These are phyloP conservation scores for Aurantiochytrium sp. DNA, from an alignment of 108 stramenopile genomes.

Conservation along the genomic window DNA sequence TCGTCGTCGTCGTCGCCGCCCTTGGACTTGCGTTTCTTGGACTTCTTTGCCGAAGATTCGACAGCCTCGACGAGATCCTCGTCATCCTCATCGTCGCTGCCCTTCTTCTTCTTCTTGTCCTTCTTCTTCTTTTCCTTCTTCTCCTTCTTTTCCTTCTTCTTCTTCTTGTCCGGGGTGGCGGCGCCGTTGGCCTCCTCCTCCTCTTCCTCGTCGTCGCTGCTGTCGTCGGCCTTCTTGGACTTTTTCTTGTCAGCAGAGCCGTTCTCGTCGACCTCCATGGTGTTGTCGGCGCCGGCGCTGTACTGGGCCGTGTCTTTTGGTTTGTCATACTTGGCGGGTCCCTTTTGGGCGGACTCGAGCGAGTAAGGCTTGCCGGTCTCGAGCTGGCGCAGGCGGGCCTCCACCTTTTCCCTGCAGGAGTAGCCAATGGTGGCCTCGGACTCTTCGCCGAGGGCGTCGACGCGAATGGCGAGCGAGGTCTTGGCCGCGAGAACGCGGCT, in stretches of 20 bases:
- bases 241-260: constrained; percentile 50
- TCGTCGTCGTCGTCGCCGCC: constrained; percentile 15
- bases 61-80: background rate
- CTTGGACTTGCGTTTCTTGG: constrained; percentile 5
- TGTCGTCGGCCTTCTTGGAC: constrained; percentile 25
- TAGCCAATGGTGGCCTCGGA: constrained; percentile 88
- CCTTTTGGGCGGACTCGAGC: constrained; percentile 54
- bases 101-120: background rate
- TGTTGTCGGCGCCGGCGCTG: constrained; percentile 79
- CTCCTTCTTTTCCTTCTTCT: constrained; percentile 48
- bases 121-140: constrained; percentile 23
- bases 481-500: constrained; percentile 97
- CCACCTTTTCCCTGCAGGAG: constrained; percentile 92
- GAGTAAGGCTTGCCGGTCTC: constrained; percentile 68
- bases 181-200: constrained; percentile 49
- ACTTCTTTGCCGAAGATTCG: background rate
- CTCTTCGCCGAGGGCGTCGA: constrained; percentile 92
- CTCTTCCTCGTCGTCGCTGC: constrained; percentile 29
- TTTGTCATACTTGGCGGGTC: constrained; percentile 35
- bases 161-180: constrained; percentile 45
- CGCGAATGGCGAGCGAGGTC: constrained; percentile 89
- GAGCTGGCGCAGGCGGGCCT: constrained; percentile 86
- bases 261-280: constrained; percentile 44
- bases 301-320: constrained; percentile 62
- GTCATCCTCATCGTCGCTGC: background rate